Evolutionary conservation across 257 asterid genomes (phyloP), one percentile per base, ranked within the genome.

Genomic region (Petunia axillaris): DNA sequence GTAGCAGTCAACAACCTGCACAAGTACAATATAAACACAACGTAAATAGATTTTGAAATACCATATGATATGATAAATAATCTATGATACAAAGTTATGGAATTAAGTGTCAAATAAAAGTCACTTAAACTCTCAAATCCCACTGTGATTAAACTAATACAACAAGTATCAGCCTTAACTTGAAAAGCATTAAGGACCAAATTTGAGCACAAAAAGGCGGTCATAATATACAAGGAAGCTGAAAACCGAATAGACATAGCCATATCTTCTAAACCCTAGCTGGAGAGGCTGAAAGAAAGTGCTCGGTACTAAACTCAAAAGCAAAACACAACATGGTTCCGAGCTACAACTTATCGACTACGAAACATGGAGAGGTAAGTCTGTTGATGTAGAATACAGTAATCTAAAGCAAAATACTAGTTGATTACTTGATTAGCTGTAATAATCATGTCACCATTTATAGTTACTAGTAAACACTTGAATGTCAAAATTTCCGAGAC

Each of bases 1-100:
- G 97, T 89, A 58, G 99, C 99, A 25, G 99, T 96, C 83, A 96
- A 97, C 87, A 96, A 90, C 97, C 99, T 96, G 98, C 86, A 90
- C 6, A 79, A 81, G 84, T 74, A 83, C 78, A 83, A 70, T 81
- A 81, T 80, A 81, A 84, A 84, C 76, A 84, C 76, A 86, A 79
- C 63, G 44, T 41, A 80, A 83, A n/a, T 81, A 71, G 79, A 64
- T 66, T 57, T 80, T 78, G 11, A 35, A 71, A 71, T 50, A 11
- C 77, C 77, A 35, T 71, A 25, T 57, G 35, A 38, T 48, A 71
- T 14, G 50, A 50, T 50, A 52, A 71, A 50, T 35, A 71, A 71
- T 71, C 60, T 71, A 11, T 71, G 60, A 35, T 71, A 71, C 46
- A 71, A 71, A 48, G 35, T 71, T 48, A 50, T n/a, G 2, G 38